Evolutionary conservation across 495 filamentous ascomycete species (phyloP).

Genomic region (Trichodelitschia bisporula): DNA sequence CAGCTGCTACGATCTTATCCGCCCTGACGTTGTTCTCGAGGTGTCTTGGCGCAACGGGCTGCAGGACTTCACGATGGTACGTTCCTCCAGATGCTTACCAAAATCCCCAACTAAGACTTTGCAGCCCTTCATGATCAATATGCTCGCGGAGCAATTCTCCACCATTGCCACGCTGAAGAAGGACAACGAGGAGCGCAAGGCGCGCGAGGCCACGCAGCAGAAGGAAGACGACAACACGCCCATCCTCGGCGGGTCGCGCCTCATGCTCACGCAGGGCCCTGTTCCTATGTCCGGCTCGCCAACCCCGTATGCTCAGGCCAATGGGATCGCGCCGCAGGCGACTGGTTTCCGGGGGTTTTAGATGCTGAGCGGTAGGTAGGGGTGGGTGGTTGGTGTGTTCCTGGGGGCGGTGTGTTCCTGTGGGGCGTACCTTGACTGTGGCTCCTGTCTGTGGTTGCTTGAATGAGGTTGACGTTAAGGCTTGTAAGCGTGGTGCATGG

Average conservation of each 20-base stretch:
- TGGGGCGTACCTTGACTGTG: too few relatives aligned
- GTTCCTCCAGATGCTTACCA: not conserved
- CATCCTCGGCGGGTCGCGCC: slow-evolving; percentile 70
- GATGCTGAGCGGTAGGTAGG: too few relatives aligned
- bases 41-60: slow-evolving; percentile 92
- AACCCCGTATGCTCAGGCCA: slow-evolving; percentile 16
- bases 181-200: slow-evolving; percentile 94
- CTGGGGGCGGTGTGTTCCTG: too few relatives aligned
- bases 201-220: slow-evolving; percentile 60
- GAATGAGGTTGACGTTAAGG: too few relatives aligned
- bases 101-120: slow-evolving; percentile 4
- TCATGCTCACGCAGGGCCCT: slow-evolving; percentile 95
- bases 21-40: slow-evolving; percentile 76
- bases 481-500: too few relatives aligned
- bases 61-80: slow-evolving; percentile 80
- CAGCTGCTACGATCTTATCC: slow-evolving; percentile 92
- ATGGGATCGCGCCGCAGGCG: slow-evolving; percentile 18
- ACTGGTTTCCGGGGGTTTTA: slow-evolving; percentile 18
- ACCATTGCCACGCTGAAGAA: slow-evolving; percentile 69
- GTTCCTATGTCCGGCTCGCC: slow-evolving; percentile 26
- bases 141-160: slow-evolving; percentile 69
- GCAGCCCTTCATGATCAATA: slow-evolving; percentile 92
- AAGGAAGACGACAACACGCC: slow-evolving; percentile 80
- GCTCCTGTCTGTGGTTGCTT: too few relatives aligned
- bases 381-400: too few relatives aligned